Base-by-base conservation (phyloP, 257 asterid species). In the Primulina eburnea region DNA sequence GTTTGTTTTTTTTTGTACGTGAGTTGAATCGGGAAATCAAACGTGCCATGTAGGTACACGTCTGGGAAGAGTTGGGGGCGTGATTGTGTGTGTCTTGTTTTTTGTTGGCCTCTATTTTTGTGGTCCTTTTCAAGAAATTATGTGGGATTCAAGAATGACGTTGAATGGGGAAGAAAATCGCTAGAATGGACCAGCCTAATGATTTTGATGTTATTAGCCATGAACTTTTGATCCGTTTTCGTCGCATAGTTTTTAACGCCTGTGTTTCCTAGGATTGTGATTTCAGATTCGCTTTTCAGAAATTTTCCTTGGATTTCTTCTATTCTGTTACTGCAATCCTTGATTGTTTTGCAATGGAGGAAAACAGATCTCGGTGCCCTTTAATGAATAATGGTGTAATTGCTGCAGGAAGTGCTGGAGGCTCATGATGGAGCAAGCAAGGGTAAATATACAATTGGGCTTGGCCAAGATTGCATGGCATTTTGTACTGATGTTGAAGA, bases 391-490 rank as follows among this genome's bases (percentile, higher is more conserved):
- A n/a, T 68, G 73, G 11, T 73, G 11, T 76, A 53, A 35, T 70
- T 69, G 72, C 53, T 76, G 18, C 77, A 94, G 99, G 98, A 94
- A 81, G 86, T 80, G 57, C 79, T 94, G 79, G 99, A 94, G 87
- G 96, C 95, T 73, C 87, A 88, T 79, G 99, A 94, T 83, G 99
- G 99, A 78, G 99, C 90, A 68, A 94, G 99, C 83, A 94, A 91
- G 77, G 99, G 99, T 73, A 94, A 94, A 77, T 94, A 94, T 89
- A 94, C 99, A 58, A 94, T 94, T 77, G 99, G 99, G 77, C 97
- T 94, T 61, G 99, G 98, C 62, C 99, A 94, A 81, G 99, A 94
- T 84, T 91, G 98, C 90, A 88, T 94, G 99, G 97, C 89, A 30
- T 94, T 89, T 72, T 94, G 99, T 73, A 77, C 89, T 21, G 98